phyloP scores from a whole-genome alignment of 75 land plant species.

The Azolla pinnata region DNA sequence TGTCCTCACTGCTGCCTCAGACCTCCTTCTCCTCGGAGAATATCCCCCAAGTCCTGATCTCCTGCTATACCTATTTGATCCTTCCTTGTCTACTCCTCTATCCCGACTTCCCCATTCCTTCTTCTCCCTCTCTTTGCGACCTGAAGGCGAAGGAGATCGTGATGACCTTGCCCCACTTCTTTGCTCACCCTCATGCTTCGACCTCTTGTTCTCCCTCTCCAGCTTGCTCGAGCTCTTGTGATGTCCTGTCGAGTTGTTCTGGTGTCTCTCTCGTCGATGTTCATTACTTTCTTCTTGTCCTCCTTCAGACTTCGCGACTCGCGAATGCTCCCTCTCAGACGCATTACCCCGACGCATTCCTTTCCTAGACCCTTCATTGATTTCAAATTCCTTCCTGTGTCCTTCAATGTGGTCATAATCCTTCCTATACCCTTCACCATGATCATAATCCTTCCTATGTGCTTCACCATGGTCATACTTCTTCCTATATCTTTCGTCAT shows the following conservation, averaged over 20 bases:
- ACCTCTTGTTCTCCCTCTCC: constrained; percentile 1
- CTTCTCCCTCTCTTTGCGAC: constrained; percentile 1
- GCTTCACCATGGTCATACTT: neutral
- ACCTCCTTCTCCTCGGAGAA: constrained; percentile 81
- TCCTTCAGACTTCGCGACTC: neutral
- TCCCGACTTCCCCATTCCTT: neutral
- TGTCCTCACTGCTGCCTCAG: constrained; percentile 58
- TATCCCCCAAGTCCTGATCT: constrained; percentile 80
- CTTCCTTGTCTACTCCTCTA: constrained; percentile 10
- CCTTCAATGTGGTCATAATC: too few relatives aligned
- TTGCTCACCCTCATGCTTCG: constrained; percentile 1
- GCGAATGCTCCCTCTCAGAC: too few relatives aligned
- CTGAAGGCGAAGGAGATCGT: neutral
- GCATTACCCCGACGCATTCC: too few relatives aligned
- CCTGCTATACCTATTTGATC: constrained; percentile 20
- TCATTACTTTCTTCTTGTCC: neutral
- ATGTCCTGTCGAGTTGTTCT: neutral
- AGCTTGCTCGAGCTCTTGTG: neutral
- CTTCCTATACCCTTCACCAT: too few relatives aligned
- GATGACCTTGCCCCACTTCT: neutral
- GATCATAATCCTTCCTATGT: too few relatives aligned
- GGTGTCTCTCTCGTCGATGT: neutral
- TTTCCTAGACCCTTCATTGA: too few relatives aligned
- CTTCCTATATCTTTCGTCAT: neutral
- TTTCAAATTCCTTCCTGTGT: too few relatives aligned